Evolutionary conservation across 257 asterid genomes (phyloP).

Genomic region (Ilex asprella): DNA sequence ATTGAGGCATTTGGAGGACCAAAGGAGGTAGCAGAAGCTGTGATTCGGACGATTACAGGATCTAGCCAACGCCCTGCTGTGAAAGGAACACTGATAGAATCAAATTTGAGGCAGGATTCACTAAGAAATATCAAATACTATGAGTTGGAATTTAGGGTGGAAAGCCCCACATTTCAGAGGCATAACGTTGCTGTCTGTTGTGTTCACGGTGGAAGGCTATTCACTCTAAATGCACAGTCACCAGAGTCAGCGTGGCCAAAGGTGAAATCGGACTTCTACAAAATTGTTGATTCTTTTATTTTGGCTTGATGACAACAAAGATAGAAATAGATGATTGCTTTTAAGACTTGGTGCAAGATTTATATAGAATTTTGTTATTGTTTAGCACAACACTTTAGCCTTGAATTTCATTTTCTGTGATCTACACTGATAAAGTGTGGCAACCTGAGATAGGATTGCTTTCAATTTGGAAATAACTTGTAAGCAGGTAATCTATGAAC

Average conservation of each 20-base stretch:
- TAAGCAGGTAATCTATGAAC: too few relatives aligned
- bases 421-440: too few relatives aligned
- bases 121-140: conserved; percentile 42
- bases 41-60: conserved; percentile 45
- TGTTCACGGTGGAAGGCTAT: conserved; percentile 49
- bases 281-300: conserved; percentile 56
- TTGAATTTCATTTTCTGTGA: too few relatives aligned
- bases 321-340: too few relatives aligned
- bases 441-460: too few relatives aligned
- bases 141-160: conserved; percentile 61
- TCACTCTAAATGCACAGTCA: conserved; percentile 67
- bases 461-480: too few relatives aligned
- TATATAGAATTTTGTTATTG: too few relatives aligned
- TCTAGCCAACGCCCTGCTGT: conserved; percentile 36
- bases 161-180: conserved; percentile 48
- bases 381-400: too few relatives aligned
- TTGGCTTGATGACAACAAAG: conserved; percentile 10
- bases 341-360: too few relatives aligned
- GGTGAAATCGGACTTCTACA: conserved; percentile 41
- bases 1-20: conserved; percentile 86
- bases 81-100: conserved; percentile 40
- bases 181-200: conserved; percentile 82
- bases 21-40: conserved; percentile 66
- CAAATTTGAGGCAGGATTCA: conserved; percentile 51
- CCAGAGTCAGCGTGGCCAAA: conserved; percentile 77